Base-by-base conservation (phyloP, 225 moss, liverwort and hornwort species). In the Physcomitrellopsis africana region DNA sequence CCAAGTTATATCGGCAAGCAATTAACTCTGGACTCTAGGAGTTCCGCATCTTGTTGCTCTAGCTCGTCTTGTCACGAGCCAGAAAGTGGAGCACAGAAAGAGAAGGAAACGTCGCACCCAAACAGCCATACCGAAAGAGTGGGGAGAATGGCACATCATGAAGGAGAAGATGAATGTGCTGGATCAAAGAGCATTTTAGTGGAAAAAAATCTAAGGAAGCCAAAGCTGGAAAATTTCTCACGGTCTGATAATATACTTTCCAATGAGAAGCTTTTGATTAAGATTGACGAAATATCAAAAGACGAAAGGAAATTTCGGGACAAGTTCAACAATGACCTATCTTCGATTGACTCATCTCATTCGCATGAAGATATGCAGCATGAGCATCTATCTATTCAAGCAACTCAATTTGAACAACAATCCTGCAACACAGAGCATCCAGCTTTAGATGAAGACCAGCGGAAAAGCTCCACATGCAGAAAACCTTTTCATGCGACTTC, bases 221-320 rank as follows among this genome's bases (percentile, higher is more conserved):
- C 70, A 16, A 78, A 75, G 67, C 24, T 76, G 51, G 65, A 43
- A 15, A 81, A 48, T 67, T 81, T 67, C 13, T 81, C 58, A 63
- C 60, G 20, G 10, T 61, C 11, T 43, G 7, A 61, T 10, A 44
- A 24, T 23, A 19, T 9, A 5, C 12, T 48, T 46, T 20, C 58
- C 3, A 46, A 9, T 52, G 63, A 65, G 1, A 70, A 77, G 8
- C 41, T 55, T 24, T 42, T 10, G 1, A 54, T 57, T 2, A 59
- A 66, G 24, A 73, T 56, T n/a, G 22, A 8, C 20, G 45, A 61
- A 0, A 8, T 47, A 27, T 41, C 15, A 41, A 29, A 51, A 27
- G 51, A 72, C 12, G 56, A 44, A 51, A 43, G 32, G 32, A 37
- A 1, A 16, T 0, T 10, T 53, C 6, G 12, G 51, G 3, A 22